A percentile compares a stretch with the other conserved stretches of the same genome.
phyloP scores from a whole-genome alignment of 768 basidiomycete species.

The Cantharellus cinnabarinus region DNA sequence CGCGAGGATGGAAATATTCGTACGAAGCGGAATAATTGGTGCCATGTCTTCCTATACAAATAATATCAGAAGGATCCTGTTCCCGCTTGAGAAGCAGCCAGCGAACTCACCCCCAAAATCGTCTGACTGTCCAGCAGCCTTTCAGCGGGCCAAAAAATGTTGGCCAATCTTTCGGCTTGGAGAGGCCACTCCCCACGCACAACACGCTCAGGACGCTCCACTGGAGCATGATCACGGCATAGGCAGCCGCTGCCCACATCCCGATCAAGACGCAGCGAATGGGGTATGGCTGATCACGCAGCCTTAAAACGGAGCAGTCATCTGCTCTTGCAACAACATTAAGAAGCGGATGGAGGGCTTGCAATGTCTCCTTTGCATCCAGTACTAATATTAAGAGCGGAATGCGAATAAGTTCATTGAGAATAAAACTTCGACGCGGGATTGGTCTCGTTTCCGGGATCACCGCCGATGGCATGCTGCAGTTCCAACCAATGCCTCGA shows the following conservation, averaged over 20 bases:
- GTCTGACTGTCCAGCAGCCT: constrained; percentile 13
- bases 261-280: background rate
- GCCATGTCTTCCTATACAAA: background rate
- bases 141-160: background rate
- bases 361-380: background rate
- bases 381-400: background rate
- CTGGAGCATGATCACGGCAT: background rate
- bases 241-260: background rate
- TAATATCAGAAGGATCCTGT: background rate
- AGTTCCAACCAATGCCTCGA: background rate
- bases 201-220: background rate
- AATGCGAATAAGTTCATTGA: background rate
- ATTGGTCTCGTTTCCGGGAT: background rate
- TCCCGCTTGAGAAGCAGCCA: background rate
- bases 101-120: constrained; percentile 29
- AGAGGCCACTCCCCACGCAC: background rate
- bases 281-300: background rate
- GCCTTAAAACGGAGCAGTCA: too few relatives aligned
- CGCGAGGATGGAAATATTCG: background rate
- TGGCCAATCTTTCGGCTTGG: background rate
- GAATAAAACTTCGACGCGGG: background rate
- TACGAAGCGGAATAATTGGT: background rate
- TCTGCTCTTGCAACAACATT: background rate
- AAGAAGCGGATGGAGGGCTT: background rate
- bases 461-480: background rate